phyloP scores from a whole-genome alignment of 2,329 filamentous ascomycete genomes.

The Pleochaeta shiraiana region DNA sequence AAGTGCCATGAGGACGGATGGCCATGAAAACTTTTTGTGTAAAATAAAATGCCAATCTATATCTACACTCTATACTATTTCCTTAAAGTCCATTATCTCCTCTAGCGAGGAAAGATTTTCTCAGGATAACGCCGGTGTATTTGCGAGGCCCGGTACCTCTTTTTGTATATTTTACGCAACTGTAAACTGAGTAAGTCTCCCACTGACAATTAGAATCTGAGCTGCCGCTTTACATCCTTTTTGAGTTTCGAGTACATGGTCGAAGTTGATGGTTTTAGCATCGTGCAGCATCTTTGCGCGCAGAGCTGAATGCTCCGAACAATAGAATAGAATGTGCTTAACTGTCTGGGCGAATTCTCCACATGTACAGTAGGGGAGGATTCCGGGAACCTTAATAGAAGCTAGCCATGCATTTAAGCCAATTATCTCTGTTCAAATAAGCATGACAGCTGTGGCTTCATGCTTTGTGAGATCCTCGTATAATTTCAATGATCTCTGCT shows the following conservation, averaged over 20 bases:
- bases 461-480: conserved; percentile 1
- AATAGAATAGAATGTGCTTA: not conserved
- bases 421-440: not conserved
- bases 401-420: not conserved
- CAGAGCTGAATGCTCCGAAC: not conserved
- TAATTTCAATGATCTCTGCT: not conserved
- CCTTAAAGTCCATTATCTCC: too few species aligned
- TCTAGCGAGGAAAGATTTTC: not conserved
- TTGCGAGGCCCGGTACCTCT: not conserved
- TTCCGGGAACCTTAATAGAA: not conserved
- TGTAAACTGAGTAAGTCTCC: not conserved
- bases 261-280: not conserved
- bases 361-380: not conserved
- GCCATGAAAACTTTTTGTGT: too few species aligned
- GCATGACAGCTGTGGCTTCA: not conserved
- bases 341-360: not conserved
- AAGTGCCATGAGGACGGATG: too few species aligned
- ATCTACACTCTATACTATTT: too few species aligned
- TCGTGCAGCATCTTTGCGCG: not conserved
- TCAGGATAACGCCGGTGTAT: not conserved
- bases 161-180: not conserved
- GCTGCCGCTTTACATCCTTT: not conserved
- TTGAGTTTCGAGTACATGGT: not conserved
- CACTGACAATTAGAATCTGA: not conserved
- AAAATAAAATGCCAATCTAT: too few species aligned